Percentiles rank a stretch among this genome's conserved stretches.
phyloP scores from a whole-genome alignment of 179 eudicot genomes.

The Patellifolia procumbens region DNA sequence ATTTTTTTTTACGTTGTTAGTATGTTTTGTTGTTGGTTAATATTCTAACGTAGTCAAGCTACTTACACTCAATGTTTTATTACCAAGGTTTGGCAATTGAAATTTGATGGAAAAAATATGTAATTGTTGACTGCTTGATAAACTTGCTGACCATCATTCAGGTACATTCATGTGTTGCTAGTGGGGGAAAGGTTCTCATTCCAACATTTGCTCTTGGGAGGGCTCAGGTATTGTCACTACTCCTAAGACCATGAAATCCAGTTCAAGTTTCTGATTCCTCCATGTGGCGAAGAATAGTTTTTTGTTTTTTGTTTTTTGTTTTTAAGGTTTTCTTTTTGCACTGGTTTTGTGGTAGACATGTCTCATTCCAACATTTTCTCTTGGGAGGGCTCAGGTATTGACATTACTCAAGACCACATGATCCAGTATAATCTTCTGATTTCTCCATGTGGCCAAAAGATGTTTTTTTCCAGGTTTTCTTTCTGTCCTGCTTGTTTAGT shows the following conservation, averaged over 20 bases:
- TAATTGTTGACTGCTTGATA: background rate
- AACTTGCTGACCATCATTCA: constrained; percentile 25
- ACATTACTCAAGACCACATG: background rate
- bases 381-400: constrained; percentile 91
- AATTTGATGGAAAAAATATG: constrained; percentile 1
- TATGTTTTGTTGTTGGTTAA: background rate
- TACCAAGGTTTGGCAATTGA: background rate
- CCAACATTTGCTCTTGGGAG: constrained; percentile 93
- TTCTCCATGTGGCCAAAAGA: background rate
- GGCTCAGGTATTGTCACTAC: no score
- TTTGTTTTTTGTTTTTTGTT: no score
- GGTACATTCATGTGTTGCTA: constrained; percentile 82
- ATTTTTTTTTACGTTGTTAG: background rate
- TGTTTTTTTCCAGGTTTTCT: background rate
- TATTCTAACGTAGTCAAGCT: background rate
- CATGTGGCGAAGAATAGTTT: no score
- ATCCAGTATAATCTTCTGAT: background rate
- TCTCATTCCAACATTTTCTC: no score
- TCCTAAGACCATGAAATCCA: no score
- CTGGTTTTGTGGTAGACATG: no score
- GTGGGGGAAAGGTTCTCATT: constrained; percentile 89
- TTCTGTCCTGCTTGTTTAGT: background rate
- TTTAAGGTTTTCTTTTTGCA: no score
- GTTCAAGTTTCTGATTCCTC: no score
- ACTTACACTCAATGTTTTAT: background rate